Percentiles rank a stretch among this genome's conserved stretches.
phyloP scores from a whole-genome alignment of 1,284 basidiomycete species.

The Trametes sp. region DNA sequence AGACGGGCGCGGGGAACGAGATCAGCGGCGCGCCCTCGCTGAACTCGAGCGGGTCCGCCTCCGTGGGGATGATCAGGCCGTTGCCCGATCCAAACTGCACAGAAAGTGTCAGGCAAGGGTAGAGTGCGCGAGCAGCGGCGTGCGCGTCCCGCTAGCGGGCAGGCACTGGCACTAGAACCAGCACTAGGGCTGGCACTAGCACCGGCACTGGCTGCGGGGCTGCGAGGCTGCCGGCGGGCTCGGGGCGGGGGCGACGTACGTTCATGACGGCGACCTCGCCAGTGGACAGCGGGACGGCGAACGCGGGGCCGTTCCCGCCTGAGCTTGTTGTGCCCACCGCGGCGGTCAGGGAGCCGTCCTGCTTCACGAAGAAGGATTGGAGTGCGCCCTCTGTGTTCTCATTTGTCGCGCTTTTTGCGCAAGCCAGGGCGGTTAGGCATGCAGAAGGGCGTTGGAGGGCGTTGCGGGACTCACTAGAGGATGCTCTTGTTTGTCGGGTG shows the following conservation, averaged over 20 bases:
- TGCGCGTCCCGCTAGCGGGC: background rate
- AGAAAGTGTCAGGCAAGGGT: background rate
- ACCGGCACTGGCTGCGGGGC: background rate
- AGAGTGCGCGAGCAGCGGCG: background rate
- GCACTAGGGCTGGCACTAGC: background rate
- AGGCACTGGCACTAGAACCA: background rate
- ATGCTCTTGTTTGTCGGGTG: slow-evolving; percentile 61
- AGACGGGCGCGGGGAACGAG: slow-evolving; percentile 59
- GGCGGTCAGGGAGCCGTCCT: slow-evolving; percentile 52
- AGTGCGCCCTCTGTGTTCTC: slow-evolving; percentile 55
- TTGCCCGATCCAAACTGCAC: slow-evolving; percentile 63
- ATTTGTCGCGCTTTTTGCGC: slow-evolving; percentile 57
- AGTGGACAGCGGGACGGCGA: slow-evolving; percentile 56
- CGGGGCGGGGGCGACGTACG: slow-evolving; percentile 37
- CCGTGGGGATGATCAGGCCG: slow-evolving; percentile 60
- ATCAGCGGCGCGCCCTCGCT: slow-evolving; percentile 51
- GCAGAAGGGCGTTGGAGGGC: slow-evolving; percentile 20
- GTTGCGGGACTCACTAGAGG: slow-evolving; percentile 56
- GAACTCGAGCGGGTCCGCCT: slow-evolving; percentile 50
- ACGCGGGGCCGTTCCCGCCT: slow-evolving; percentile 62
- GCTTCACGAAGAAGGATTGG: slow-evolving; percentile 62
- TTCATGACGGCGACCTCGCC: slow-evolving; percentile 69
- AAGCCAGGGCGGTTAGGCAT: background rate
- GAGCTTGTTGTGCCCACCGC: slow-evolving; percentile 56
- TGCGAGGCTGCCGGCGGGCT: background rate